These are phyloP conservation scores for Acanthamoeba royreba DNA, from an alignment of 208 protist species.

Conservation along the genomic window DNA sequence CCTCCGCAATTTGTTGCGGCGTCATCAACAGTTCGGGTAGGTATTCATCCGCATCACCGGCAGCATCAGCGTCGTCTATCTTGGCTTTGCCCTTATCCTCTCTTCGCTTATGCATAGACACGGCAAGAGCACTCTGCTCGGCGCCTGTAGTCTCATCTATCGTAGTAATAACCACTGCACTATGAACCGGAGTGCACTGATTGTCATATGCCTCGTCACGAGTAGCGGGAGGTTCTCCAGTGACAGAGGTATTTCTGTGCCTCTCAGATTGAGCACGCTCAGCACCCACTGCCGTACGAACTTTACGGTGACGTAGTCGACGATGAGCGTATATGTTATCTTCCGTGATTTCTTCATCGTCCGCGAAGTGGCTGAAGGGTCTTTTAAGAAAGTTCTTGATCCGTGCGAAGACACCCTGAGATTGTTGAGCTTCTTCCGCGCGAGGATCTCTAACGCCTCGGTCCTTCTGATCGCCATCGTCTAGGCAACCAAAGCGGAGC, in stretches of 20 bases:
- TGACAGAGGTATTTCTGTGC: too few species aligned
- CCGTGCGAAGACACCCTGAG: neutral
- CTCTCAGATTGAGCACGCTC: too few species aligned
- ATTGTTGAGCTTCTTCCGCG: neutral
- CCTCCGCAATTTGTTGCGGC: neutral
- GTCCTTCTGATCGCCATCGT: too few species aligned
- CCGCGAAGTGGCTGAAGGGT: neutral
- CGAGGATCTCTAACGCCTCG: neutral
- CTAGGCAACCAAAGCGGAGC: neutral
- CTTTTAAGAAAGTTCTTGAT: neutral
- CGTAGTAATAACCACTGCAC: neutral
- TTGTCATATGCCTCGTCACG: neutral
- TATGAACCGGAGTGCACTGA: neutral
- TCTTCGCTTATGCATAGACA: neutral
- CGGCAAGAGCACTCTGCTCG: neutral
- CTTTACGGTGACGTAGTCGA: too few species aligned
- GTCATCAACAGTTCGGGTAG: neutral
- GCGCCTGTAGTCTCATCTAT: neutral
- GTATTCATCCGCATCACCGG: too few species aligned
- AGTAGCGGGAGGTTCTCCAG: too few species aligned
- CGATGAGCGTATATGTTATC: too few species aligned
- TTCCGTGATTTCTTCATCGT: too few species aligned
- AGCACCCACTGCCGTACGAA: too few species aligned
- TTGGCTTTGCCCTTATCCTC: neutral
- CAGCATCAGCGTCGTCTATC: neutral